These are phyloP conservation scores for Warburgia ugandensis DNA, from an alignment of 164 flowering plant genomes.

Conservation along the genomic window DNA sequence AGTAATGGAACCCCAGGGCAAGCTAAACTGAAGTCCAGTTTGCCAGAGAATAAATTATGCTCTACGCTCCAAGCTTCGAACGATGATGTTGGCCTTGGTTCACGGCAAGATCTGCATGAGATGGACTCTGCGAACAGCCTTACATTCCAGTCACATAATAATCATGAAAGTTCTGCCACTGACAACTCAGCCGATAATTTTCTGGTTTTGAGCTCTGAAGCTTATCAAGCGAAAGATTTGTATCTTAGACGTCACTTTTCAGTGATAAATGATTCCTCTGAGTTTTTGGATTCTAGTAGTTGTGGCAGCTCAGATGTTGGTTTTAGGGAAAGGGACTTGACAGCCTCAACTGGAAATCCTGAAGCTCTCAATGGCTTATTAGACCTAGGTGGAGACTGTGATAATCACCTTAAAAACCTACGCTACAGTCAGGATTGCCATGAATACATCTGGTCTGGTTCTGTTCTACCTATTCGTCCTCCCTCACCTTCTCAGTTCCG, in stretches of 20 bases:
- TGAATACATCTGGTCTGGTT: constrained; percentile 18
- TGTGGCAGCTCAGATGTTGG: not conserved
- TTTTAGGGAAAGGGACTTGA: constrained; percentile 11
- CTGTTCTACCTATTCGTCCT: constrained; percentile 11
- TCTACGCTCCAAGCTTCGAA: constrained; percentile 11
- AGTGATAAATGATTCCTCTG: no score
- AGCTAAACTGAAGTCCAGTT: not conserved
- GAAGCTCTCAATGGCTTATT: constrained; percentile 24
- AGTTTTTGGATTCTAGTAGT: not conserved
- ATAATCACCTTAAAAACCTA: constrained; percentile 34
- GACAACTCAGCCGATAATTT: constrained; percentile 7
- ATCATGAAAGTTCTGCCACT: constrained; percentile 3
- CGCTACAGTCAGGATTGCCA: constrained; percentile 30
- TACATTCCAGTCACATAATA: not conserved
- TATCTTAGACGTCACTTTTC: not conserved
- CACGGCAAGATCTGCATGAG: constrained; percentile 19
- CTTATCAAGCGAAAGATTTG: constrained; percentile 10
- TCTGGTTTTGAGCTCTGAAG: constrained; percentile 1
- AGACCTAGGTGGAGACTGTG: constrained; percentile 54
- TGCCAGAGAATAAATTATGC: constrained; percentile 1
- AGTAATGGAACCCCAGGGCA: constrained; percentile 3
- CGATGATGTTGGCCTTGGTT: constrained; percentile 4
- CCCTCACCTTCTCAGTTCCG: constrained; percentile 4
- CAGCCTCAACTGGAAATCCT: constrained; percentile 12
- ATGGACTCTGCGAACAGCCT: constrained; percentile 6